Base-by-base conservation (phyloP, 179 eudicot species). In the Silene vulgaris region DNA sequence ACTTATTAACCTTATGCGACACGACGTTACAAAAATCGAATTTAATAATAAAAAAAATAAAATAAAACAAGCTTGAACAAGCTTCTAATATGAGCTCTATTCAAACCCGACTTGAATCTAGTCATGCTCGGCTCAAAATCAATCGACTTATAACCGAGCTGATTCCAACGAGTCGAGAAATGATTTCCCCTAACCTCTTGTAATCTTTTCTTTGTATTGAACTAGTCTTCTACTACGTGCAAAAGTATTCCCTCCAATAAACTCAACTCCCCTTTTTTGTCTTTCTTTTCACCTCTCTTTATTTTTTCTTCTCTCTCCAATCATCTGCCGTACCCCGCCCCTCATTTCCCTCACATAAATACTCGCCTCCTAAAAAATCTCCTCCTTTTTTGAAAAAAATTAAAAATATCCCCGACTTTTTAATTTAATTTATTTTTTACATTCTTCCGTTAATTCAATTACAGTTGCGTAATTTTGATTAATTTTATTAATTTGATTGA, bases 221-320 rank as follows among this genome's bases (percentile, higher is more conserved):
- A 43, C 9, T 43, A 43, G 50, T 43, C 12, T 43, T 43, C 50
- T 43, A 43, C 9, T 9, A 8, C 59, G 6, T 16, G 3, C 17
- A 14, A 4, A n/a, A n/a, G 59, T 54, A 54, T 13, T 14, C 3
- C 59, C 23, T 29, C 70, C 17, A 65, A 21, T 60, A 11, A 19
- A 19, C 13, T 52, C 63, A 45, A 5, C 40, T 17, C 1, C 52
- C 30, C 7, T 19, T 3, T 65, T 74, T 56, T 61, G 56, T 14
- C 13, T 40, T 9, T 26, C 54, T 29, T 37, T 40, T 48, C 40
- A 0, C 30, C 1, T 57, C n/a, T 68, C n/a, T 9, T 28, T 0
- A 57, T 2, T 57, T 23, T 26, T 8, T 14, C 26, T 43, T 65
- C 71, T 77, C 80, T 75, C 75, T 74, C 75, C 70, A 50, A 61